Conservation (phyloP, 1,139 yeast species). For the Oligophagozyma castellii region DNA sequence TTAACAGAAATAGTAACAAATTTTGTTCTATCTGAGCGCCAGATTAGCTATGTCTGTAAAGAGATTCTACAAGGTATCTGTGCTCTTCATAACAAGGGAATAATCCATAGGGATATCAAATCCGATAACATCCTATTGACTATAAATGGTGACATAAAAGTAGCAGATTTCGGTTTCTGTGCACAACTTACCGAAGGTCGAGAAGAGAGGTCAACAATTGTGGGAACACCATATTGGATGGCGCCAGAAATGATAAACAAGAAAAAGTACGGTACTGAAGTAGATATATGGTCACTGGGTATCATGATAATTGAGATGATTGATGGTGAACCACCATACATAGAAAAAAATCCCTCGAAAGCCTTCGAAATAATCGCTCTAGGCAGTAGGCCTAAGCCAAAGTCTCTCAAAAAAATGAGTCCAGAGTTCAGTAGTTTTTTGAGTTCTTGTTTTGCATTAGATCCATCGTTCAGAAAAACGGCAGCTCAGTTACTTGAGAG, state of each 20-base stretch:
- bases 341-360: conserved; percentile 75
- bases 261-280: conserved; percentile 88
- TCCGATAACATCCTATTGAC: conserved; percentile 83
- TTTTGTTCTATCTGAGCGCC: conserved; percentile 93
- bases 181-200: conserved; percentile 87
- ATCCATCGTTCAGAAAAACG: conserved; percentile 63
- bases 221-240: conserved; percentile 99
- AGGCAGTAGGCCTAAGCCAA: conserved; percentile 80
- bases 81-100: conserved; percentile 85
- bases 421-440: conserved; percentile 51
- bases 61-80: conserved; percentile 79
- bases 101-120: conserved; percentile 91
- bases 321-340: conserved; percentile 96
- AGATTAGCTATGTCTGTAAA: conserved; percentile 89
- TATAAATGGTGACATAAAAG: conserved; percentile 74
- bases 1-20: conserved; percentile 92
- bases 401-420: conserved; percentile 70
- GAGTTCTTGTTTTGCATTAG: conserved; percentile 66
- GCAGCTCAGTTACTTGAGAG: conserved; percentile 62
- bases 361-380: conserved; percentile 85
- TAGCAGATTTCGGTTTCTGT: conserved; percentile 75
- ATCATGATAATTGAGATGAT: conserved; percentile 95
- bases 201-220: conserved; percentile 89
- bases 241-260: conserved; percentile 84
- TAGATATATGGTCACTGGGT: conserved; percentile 91